A percentile compares a stretch with the other conserved stretches of the same genome.
These are phyloP conservation scores for Monosporascus sp. DNA, from an alignment of 2,329 filamentous ascomycete species.

Conservation along the genomic window DNA sequence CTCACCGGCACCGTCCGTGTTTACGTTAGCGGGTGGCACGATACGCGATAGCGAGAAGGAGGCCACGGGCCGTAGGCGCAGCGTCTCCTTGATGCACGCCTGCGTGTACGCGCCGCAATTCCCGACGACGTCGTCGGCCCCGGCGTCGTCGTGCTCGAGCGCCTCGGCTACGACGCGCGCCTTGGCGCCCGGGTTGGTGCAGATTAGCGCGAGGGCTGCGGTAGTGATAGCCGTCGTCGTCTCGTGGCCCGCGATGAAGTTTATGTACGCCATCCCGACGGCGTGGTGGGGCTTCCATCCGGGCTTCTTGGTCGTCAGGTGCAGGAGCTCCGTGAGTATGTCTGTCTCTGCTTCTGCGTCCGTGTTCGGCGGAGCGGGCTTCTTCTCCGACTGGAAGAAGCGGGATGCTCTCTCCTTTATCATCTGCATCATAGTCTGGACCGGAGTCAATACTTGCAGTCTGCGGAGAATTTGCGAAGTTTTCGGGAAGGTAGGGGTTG, in stretches of 20 bases:
- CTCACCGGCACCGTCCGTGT: not conserved
- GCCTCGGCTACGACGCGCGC: constrained; percentile 26
- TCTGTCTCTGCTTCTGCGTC: not conserved
- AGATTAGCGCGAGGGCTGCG: constrained; percentile 43
- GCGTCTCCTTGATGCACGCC: constrained; percentile 46
- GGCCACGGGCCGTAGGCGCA: constrained; percentile 46
- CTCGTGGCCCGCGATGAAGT: constrained; percentile 10
- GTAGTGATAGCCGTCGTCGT: constrained; percentile 16
- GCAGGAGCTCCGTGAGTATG: constrained; percentile 8
- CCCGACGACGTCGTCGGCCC: not conserved
- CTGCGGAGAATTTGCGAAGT: too few relatives aligned
- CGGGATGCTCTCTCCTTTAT: constrained; percentile 5
- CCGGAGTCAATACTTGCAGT: not conserved
- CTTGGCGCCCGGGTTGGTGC: constrained; percentile 31
- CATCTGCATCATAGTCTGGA: not conserved
- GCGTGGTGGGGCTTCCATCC: constrained; percentile 8
- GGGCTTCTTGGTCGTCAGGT: constrained; percentile 3
- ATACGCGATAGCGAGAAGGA: constrained; percentile 46
- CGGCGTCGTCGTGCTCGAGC: constrained; percentile 1
- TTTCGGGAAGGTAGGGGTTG: not conserved
- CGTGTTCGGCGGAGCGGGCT: not conserved
- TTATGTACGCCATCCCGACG: constrained; percentile 2
- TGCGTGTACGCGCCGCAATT: constrained; percentile 30
- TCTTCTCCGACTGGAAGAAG: constrained; percentile 5
- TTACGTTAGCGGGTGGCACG: constrained; percentile 27